phyloP scores from a whole-genome alignment of 352 stramenopile genomes.

The Lagenidium giganteum region DNA sequence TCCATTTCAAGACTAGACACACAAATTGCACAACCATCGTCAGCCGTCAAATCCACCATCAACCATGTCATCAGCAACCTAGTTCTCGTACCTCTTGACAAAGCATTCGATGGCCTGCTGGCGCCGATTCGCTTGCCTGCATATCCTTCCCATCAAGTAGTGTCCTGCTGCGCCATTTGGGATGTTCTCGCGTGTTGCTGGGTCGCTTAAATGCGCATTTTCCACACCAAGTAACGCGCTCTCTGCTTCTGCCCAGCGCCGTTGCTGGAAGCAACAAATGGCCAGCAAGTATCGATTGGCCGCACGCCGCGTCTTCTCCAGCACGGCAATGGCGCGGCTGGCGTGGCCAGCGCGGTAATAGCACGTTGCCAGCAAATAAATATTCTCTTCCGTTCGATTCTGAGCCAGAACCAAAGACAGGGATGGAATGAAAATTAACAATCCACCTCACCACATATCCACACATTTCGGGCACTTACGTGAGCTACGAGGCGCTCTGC shows the following conservation, averaged over 20 bases:
- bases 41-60: neutral
- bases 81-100: conserved; percentile 54
- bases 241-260: conserved; percentile 83
- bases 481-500: conserved; percentile 77
- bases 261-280: conserved; percentile 69
- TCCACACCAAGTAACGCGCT: conserved; percentile 76
- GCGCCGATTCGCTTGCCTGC: conserved; percentile 79
- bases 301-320: conserved; percentile 27
- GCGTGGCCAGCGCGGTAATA: conserved; percentile 56
- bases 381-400: conserved; percentile 51
- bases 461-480: conserved; percentile 27
- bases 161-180: conserved; percentile 89
- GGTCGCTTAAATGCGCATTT: conserved; percentile 15
- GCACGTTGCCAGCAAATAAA: conserved; percentile 51
- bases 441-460: conserved; percentile 6
- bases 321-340: conserved; percentile 46
- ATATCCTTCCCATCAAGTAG: conserved; percentile 91
- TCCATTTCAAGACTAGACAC: conserved; percentile 84
- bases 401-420: conserved; percentile 19
- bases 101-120: conserved; percentile 91
- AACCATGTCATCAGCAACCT: neutral
- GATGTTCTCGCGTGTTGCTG: conserved; percentile 30
- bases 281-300: conserved; percentile 71
- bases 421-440: neutral
- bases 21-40: conserved; percentile 3